Evolutionary conservation across 2,329 filamentous ascomycete species (phyloP).

Genomic region (Polytolypa hystricis): DNA sequence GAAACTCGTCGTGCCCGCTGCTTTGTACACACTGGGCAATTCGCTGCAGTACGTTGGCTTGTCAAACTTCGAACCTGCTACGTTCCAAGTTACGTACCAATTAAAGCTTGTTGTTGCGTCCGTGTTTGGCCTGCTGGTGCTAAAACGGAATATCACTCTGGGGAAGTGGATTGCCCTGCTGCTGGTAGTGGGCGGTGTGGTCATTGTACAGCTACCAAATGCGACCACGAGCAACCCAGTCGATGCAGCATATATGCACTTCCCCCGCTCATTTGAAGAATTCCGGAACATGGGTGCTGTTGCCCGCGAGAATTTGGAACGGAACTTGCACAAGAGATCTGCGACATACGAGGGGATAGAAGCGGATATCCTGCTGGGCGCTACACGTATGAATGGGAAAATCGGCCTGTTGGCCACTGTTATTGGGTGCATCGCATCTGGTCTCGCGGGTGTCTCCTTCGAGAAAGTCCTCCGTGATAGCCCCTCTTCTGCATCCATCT

Average conservation of each 20-base stretch:
- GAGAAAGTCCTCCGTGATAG: conserved; percentile 85
- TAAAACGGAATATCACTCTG: conserved; percentile 57
- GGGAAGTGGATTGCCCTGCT: conserved; percentile 73
- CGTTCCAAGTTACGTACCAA: conserved; percentile 89
- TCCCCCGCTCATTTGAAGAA: conserved; percentile 69
- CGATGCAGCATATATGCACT: conserved; percentile 53
- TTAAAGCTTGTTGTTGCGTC: conserved; percentile 89
- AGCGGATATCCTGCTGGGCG: conserved; percentile 43
- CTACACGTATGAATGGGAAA: conserved; percentile 60
- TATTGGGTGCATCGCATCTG: conserved; percentile 66
- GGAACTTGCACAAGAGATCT: conserved; percentile 54
- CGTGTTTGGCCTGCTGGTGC: conserved; percentile 68
- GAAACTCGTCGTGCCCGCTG: conserved; percentile 84
- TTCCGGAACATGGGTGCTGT: conserved; percentile 43
- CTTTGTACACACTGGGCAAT: conserved; percentile 83
- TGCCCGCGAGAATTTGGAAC: conserved; percentile 32
- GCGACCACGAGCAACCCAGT: conserved; percentile 44
- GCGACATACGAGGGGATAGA: conserved; percentile 87
- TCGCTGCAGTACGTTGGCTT: conserved; percentile 87
- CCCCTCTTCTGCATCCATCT: conserved; percentile 63
- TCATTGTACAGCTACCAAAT: conserved; percentile 66
- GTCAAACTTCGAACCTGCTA: conserved; percentile 80
- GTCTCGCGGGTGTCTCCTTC: conserved; percentile 59
- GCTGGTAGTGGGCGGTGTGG: conserved; percentile 69
- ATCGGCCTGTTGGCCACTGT: conserved; percentile 71